Conservation (phyloP, 1,284 basidiomycete species). For the Cutaneotrichosporon cyanovorans region DNA sequence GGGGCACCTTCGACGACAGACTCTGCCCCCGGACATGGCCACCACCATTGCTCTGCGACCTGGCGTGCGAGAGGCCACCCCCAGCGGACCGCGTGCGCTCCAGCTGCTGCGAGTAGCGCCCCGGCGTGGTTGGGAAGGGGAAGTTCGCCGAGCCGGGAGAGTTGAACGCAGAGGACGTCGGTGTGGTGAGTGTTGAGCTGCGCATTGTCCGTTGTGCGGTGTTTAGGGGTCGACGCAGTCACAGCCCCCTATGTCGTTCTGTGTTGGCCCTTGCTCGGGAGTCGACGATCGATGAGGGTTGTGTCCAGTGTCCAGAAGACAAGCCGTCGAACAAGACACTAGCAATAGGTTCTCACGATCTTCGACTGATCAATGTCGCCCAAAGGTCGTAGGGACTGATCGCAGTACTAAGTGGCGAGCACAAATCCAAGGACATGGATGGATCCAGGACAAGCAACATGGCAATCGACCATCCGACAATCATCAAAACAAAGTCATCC, state of each 20-base stretch:
- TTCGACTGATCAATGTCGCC: no score
- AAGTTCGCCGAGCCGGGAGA: not conserved
- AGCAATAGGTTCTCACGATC: no score
- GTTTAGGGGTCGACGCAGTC: no score
- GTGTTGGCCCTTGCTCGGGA: no score
- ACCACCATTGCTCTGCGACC: slow-evolving; percentile 1
- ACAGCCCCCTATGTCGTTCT: not conserved
- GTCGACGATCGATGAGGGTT: no score
- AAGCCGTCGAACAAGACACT: no score
- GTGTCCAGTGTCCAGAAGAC: no score
- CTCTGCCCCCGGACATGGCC: slow-evolving; percentile 6
- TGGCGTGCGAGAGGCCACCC: slow-evolving; percentile 2
- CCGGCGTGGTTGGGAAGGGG: not conserved
- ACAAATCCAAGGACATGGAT: no score
- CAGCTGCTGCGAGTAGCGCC: not conserved
- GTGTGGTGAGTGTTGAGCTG: not conserved
- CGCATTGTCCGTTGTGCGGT: not conserved
- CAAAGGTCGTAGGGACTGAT: no score
- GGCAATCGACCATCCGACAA: not conserved
- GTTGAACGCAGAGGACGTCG: not conserved
- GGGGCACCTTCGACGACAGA: not conserved
- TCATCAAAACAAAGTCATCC: not conserved
- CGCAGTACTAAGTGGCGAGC: no score
- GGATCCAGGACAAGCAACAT: not conserved
- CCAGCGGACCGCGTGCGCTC: slow-evolving; percentile 12